Conservation (phyloP, 176 grass and related monocot genomes). For the Bromus sterilis region DNA sequence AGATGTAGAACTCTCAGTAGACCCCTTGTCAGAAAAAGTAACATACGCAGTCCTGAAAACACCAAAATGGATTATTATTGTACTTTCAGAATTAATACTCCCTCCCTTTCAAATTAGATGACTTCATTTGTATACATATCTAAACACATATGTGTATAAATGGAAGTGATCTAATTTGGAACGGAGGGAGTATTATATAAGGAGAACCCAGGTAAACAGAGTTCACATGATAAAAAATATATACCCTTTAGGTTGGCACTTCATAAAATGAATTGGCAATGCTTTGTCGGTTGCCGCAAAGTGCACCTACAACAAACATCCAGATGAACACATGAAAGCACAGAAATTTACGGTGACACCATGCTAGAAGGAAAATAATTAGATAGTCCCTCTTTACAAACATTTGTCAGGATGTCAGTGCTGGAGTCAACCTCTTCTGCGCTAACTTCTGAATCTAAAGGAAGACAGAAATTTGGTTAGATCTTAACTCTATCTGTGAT, state of each 20-base stretch:
- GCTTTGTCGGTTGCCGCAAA: conserved; percentile 74
- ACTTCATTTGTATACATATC: too few relatives aligned
- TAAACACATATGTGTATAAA: too few relatives aligned
- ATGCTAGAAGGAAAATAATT: neutral
- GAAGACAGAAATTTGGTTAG: neutral
- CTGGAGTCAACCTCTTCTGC: conserved; percentile 40
- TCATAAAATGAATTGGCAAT: conserved; percentile 49
- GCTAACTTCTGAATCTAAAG: conserved; percentile 29
- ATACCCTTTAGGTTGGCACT: conserved; percentile 73
- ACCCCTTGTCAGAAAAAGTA: conserved; percentile 51
- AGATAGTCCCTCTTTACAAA: neutral
- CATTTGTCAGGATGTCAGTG: conserved; percentile 53
- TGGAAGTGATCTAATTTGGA: too few relatives aligned
- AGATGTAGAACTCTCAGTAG: conserved; percentile 51
- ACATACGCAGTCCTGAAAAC: conserved; percentile 48
- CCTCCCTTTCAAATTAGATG: too few relatives aligned
- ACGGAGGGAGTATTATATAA: too few relatives aligned
- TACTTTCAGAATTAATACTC: neutral
- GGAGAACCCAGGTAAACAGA: neutral
- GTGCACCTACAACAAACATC: conserved; percentile 51
- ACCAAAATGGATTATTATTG: neutral
- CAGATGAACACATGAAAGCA: neutral
- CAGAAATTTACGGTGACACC: neutral
- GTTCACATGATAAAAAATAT: neutral
- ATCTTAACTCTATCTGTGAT: neutral